A percentile compares a stretch with the other conserved stretches of the same genome.
These are phyloP conservation scores for Solanum pimpinellifolium DNA, from an alignment of 257 asterid genomes.

Conservation along the genomic window DNA sequence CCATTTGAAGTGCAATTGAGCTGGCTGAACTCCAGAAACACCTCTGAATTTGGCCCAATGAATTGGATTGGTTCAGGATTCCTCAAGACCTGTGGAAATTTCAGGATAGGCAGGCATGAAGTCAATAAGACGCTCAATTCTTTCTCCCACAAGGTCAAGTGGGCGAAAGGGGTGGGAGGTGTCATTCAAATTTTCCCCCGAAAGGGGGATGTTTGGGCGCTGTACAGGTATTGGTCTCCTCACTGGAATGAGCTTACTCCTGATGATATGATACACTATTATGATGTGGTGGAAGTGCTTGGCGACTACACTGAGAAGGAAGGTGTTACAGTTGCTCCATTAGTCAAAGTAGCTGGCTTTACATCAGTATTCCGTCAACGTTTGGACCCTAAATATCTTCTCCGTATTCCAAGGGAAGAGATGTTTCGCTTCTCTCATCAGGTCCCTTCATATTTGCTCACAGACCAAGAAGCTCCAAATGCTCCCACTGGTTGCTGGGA, in stretches of 20 bases:
- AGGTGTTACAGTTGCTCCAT: conserved; percentile 41
- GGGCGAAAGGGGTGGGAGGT: conserved; percentile 44
- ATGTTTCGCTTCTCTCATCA: conserved; percentile 74
- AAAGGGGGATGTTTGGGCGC: conserved; percentile 72
- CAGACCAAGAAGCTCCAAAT: conserved; percentile 39
- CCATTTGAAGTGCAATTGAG: conserved; percentile 42
- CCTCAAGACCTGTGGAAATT: conserved; percentile 46
- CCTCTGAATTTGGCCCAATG: conserved; percentile 24
- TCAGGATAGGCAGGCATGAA: conserved; percentile 38
- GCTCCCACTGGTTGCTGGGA: conserved; percentile 39
- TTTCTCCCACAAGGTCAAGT: conserved; percentile 59
- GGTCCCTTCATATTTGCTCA: conserved; percentile 35
- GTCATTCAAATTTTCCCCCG: conserved; percentile 39
- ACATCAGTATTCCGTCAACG: conserved; percentile 38
- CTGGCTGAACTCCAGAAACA: conserved; percentile 48
- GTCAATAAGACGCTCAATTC: conserved; percentile 17
- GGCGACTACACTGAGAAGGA: conserved; percentile 30
- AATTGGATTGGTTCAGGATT: conserved; percentile 42
- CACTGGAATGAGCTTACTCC: conserved; percentile 49
- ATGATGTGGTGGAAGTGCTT: conserved; percentile 55
- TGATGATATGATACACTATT: conserved; percentile 34
- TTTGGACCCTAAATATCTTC: conserved; percentile 11
- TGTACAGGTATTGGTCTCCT: conserved; percentile 60
- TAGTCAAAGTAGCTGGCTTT: conserved; percentile 60
- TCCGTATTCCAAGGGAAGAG: conserved; percentile 40